These are phyloP conservation scores for Verbena officinalis DNA, from an alignment of 257 asterid genomes.

Conservation along the genomic window DNA sequence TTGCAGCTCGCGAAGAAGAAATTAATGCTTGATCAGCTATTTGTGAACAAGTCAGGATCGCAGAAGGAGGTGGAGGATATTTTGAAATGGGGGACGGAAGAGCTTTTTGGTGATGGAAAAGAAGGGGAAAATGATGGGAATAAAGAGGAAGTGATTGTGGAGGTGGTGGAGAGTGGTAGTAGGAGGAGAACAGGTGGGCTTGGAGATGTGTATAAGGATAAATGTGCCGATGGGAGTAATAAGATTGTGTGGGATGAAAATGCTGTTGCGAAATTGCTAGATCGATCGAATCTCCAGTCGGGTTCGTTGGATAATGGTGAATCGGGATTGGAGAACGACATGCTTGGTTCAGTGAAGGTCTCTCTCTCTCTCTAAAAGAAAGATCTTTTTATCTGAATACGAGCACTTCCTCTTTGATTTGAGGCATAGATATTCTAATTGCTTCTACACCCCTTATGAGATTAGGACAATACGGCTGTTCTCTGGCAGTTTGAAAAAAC, in stretches of 20 bases:
- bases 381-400: background rate
- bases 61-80: conserved; percentile 97
- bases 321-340: conserved; percentile 70
- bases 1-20: conserved; percentile 98
- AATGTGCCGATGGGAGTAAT: conserved; percentile 79
- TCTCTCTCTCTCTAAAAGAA: background rate
- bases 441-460: too few relatives aligned
- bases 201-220: conserved; percentile 92
- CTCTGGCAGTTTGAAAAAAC: too few relatives aligned
- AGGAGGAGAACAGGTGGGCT: conserved; percentile 86
- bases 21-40: conserved; percentile 97
- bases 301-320: conserved; percentile 78
- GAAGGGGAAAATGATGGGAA: conserved; percentile 57
- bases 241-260: conserved; percentile 88
- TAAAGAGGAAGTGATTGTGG: conserved; percentile 55
- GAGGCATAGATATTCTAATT: too few relatives aligned
- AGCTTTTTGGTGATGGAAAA: conserved; percentile 84
- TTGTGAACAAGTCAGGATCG: conserved; percentile 91
- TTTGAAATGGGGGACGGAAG: conserved; percentile 96
- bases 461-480: too few relatives aligned
- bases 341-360: conserved; percentile 99
- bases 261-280: conserved; percentile 86
- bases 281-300: conserved; percentile 75
- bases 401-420: too few relatives aligned
- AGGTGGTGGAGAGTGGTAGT: conserved; percentile 59